phyloP scores from a whole-genome alignment of 2,329 filamentous ascomycete genomes.

The Fusarium luffae region DNA sequence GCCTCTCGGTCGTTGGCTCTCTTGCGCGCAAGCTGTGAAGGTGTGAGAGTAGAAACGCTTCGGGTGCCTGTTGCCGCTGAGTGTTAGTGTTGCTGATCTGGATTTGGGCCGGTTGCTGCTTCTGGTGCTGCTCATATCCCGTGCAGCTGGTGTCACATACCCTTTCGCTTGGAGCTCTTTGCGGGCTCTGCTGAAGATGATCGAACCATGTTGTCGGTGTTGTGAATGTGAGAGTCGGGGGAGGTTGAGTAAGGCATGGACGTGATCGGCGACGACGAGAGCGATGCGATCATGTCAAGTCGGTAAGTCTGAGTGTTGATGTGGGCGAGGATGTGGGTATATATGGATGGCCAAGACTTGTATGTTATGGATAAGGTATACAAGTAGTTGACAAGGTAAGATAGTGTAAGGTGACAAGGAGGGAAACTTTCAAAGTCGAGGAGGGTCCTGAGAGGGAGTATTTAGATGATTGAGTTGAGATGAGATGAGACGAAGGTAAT shows the following conservation, averaged over 20 bases:
- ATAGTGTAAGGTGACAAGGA: not conserved
- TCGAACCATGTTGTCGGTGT: slow-evolving; percentile 51
- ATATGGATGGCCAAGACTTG: slow-evolving; percentile 26
- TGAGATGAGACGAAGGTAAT: slow-evolving; percentile 33
- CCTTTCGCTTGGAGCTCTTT: slow-evolving; percentile 60
- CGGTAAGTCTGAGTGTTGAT: not conserved
- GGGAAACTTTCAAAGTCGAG: slow-evolving; percentile 3
- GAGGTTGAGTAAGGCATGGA: slow-evolving; percentile 31
- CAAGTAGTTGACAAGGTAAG: not conserved
- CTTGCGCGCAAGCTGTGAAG: slow-evolving; percentile 89
- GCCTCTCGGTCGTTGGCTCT: slow-evolving; percentile 92
- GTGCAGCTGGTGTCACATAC: slow-evolving; percentile 46
- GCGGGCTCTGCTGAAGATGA: slow-evolving; percentile 57
- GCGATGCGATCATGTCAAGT: slow-evolving; percentile 35
- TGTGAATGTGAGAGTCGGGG: slow-evolving; percentile 20
- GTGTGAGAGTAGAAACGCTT: slow-evolving; percentile 87
- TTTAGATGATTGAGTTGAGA: slow-evolving; percentile 36
- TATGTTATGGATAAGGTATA: slow-evolving; percentile 23
- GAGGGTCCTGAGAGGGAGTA: slow-evolving; percentile 31
- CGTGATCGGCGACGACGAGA: slow-evolving; percentile 12
- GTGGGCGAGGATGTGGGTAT: slow-evolving; percentile 20
- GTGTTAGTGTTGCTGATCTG: slow-evolving; percentile 25
- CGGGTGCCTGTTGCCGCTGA: slow-evolving; percentile 63
- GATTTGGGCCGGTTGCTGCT: slow-evolving; percentile 4
- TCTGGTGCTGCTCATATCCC: not conserved